phyloP scores from a whole-genome alignment of 2,329 filamentous ascomycete species.

The Orbilia oligospora region DNA sequence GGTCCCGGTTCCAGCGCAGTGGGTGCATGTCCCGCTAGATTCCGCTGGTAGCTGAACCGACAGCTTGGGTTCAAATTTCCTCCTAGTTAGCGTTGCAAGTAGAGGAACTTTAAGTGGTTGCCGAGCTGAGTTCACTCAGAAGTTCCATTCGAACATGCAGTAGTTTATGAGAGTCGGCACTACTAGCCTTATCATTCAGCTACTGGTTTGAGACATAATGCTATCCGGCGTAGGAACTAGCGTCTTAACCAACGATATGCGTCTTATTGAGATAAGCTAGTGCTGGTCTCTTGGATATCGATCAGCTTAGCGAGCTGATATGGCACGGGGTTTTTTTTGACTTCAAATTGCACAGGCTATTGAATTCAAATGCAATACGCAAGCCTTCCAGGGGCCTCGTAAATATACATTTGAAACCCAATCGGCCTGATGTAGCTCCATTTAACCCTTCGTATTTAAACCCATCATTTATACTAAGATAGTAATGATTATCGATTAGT shows the following conservation, averaged over 20 bases:
- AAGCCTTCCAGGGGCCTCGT: background rate
- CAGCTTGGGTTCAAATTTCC: background rate
- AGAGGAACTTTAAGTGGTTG: background rate
- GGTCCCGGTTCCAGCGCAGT: background rate
- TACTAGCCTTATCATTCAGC: background rate
- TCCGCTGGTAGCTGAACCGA: constrained; percentile 17
- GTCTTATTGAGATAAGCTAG: background rate
- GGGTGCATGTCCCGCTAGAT: constrained; percentile 5
- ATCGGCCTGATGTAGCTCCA: background rate
- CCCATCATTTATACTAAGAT: background rate
- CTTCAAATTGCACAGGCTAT: background rate
- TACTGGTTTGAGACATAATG: background rate
- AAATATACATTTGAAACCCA: background rate
- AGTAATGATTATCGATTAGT: background rate
- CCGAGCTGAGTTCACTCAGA: background rate
- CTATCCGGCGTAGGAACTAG: background rate
- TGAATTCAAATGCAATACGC: background rate
- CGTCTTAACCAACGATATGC: background rate
- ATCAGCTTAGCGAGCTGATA: background rate
- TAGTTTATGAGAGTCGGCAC: background rate
- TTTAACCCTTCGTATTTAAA: background rate
- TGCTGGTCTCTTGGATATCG: background rate
- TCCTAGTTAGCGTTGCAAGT: background rate
- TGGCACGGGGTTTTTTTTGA: background rate
- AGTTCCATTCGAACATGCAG: background rate